These are phyloP conservation scores for Aspergillus ibericus DNA, from an alignment of 2,329 filamentous ascomycete genomes.

Conservation along the genomic window DNA sequence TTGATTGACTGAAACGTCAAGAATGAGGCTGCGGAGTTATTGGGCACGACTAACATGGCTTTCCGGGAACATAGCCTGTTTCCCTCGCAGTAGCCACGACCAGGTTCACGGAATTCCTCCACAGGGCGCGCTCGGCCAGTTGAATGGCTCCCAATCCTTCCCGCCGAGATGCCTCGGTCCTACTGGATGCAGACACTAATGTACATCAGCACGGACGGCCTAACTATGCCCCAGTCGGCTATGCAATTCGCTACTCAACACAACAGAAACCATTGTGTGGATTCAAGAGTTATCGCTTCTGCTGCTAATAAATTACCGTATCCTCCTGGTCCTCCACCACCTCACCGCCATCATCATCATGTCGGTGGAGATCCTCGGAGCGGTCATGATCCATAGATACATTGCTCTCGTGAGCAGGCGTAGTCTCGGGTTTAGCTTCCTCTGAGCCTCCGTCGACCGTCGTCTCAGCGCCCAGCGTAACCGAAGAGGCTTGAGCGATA, in stretches of 20 bases:
- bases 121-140: background rate
- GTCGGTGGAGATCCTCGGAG: conserved; percentile 41
- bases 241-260: background rate
- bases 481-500: conserved; percentile 48
- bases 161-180: conserved; percentile 18
- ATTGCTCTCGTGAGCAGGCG: conserved; percentile 30
- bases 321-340: conserved; percentile 85
- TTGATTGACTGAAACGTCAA: background rate
- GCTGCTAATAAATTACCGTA: conserved; percentile 75
- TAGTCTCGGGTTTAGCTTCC: conserved; percentile 21
- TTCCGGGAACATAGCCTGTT: background rate
- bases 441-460: conserved; percentile 18
- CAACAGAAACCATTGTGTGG: background rate
- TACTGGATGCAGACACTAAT: conserved; percentile 6
- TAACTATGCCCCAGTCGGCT: background rate
- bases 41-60: conserved; percentile 7
- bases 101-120: background rate
- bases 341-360: conserved; percentile 71
- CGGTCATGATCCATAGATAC: conserved; percentile 38
- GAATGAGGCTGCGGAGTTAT: conserved; percentile 1
- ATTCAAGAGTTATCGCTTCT: background rate
- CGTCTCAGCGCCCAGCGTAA: conserved; percentile 27
- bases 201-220: background rate
- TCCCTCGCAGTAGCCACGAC: background rate
- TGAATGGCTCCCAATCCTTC: background rate